These are phyloP conservation scores for Epichloe scottii DNA, from an alignment of 2,329 filamentous ascomycete genomes.

Conservation along the genomic window DNA sequence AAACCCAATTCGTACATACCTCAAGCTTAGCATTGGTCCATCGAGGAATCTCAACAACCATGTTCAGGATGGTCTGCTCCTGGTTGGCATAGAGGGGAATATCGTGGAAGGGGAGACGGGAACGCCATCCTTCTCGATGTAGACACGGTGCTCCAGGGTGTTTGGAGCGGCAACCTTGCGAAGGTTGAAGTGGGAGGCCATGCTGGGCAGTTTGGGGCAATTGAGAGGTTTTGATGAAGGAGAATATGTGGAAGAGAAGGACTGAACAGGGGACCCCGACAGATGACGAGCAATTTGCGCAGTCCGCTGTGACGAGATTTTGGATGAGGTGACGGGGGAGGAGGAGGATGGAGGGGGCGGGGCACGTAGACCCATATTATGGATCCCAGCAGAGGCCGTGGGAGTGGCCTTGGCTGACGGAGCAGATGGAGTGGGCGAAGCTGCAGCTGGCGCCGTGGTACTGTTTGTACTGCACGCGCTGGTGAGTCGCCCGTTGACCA, in stretches of 20 bases:
- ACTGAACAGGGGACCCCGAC: conserved; percentile 16
- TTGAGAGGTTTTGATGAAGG: conserved; percentile 12
- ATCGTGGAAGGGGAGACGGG: conserved; percentile 96
- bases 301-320: conserved; percentile 38
- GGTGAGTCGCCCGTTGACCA: background rate
- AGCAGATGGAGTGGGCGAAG: background rate
- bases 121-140: conserved; percentile 93
- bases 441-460: background rate
- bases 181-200: conserved; percentile 57
- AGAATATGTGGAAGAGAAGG: conserved; percentile 7
- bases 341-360: conserved; percentile 26
- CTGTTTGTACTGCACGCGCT: background rate
- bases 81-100: conserved; percentile 95
- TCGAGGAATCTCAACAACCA: conserved; percentile 97
- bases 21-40: conserved; percentile 99
- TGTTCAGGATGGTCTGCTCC: conserved; percentile 94
- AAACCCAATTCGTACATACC: conserved; percentile 41
- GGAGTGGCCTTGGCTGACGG: background rate
- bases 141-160: conserved; percentile 95
- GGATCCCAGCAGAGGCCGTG: conserved; percentile 1
- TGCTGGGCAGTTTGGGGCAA: conserved; percentile 20
- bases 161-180: conserved; percentile 84
- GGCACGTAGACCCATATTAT: conserved; percentile 19
- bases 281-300: conserved; percentile 44
- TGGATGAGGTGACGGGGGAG: conserved; percentile 18